Conservation (phyloP, 257 asterid genomes). For the Solanum chiquidenum region DNA sequence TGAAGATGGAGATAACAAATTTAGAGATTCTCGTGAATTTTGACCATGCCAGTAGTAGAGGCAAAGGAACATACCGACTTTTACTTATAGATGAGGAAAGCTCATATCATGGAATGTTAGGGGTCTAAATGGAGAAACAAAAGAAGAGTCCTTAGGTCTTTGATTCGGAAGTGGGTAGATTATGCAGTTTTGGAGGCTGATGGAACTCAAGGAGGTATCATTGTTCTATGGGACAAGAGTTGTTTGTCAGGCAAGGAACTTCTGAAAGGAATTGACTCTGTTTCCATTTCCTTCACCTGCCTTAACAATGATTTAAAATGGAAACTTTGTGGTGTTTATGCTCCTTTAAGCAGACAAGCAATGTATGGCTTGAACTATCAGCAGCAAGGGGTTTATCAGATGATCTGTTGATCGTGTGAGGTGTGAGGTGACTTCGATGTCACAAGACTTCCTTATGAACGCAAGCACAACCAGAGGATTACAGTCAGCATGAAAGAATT, state of each 20-base stretch:
- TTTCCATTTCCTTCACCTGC: background rate
- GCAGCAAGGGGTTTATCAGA: background rate
- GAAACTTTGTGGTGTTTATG: background rate
- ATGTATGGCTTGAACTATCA: background rate
- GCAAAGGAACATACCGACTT: background rate
- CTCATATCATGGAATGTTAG: background rate
- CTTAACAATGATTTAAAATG: background rate
- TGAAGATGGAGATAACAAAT: background rate
- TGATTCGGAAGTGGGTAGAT: background rate
- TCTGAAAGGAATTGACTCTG: background rate
- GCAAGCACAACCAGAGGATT: background rate
- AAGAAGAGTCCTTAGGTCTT: background rate
- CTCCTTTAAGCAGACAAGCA: background rate
- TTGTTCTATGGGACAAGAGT: background rate
- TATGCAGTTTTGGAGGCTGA: background rate
- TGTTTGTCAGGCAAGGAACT: background rate
- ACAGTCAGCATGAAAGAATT: background rate
- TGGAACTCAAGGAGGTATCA: background rate
- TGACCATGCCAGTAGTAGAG: background rate
- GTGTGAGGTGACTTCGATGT: background rate
- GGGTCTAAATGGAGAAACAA: background rate
- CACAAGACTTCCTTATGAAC: background rate
- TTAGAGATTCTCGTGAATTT: background rate
- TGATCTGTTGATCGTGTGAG: background rate
- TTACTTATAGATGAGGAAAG: background rate